Evolutionary conservation across 2,329 filamentous ascomycete species (phyloP).

Genomic region (Daldinia sp.): DNA sequence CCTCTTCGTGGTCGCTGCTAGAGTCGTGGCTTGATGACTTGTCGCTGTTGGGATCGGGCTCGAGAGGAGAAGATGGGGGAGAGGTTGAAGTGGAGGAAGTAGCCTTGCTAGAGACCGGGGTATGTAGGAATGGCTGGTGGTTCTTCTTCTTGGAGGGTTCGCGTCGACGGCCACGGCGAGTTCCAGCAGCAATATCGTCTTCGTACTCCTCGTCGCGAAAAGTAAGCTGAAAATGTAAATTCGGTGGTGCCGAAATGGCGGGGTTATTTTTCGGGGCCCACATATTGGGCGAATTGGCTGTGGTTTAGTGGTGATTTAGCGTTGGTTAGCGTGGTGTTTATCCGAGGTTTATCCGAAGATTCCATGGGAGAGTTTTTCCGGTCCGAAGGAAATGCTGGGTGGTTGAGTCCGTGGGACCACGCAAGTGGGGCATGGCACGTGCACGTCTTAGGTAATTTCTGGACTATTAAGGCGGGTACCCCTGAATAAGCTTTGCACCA

Average conservation of each 20-base stretch:
- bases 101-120: neutral
- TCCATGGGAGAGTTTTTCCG: no score
- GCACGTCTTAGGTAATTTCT: no score
- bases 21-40: neutral
- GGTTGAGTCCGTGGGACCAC: neutral
- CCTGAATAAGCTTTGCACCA: neutral
- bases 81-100: neutral
- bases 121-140: neutral
- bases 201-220: constrained; percentile 1
- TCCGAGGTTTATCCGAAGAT: neutral
- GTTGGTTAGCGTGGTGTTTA: no score
- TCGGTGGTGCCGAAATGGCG: constrained; percentile 2
- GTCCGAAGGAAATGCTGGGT: no score
- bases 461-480: neutral
- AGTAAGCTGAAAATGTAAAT: neutral
- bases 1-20: neutral
- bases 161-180: constrained; percentile 1
- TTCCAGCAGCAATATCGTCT: neutral
- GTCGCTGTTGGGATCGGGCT: neutral
- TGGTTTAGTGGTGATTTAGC: neutral
- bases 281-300: neutral
- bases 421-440: neutral
- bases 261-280: neutral
- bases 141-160: neutral
- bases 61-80: neutral